phyloP scores from a whole-genome alignment of 495 filamentous ascomycete species.

The Pyronema domesticum region DNA sequence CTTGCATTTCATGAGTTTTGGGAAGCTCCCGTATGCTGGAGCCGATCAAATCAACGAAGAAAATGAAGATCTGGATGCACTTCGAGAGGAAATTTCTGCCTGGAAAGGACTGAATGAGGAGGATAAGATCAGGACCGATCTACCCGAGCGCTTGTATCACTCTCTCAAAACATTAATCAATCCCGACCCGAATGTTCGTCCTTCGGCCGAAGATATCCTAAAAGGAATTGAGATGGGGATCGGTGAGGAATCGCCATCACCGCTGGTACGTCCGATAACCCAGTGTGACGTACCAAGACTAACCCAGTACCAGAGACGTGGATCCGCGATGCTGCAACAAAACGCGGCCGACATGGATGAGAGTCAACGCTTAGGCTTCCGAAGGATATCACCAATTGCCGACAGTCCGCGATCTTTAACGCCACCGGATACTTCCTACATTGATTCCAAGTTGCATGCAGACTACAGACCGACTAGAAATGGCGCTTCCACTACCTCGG shows the following conservation, averaged over 20 bases:
- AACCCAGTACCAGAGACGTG: constrained; percentile 27
- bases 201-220: constrained; percentile 77
- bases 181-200: constrained; percentile 56
- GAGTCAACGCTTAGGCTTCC: constrained; percentile 40
- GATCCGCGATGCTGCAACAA: constrained; percentile 16
- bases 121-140: constrained; percentile 51
- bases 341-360: constrained; percentile 20
- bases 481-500: not conserved
- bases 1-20: constrained; percentile 92
- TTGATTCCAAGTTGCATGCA: not conserved
- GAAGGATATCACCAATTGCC: constrained; percentile 37
- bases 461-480: not conserved
- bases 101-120: constrained; percentile 79
- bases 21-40: constrained; percentile 62
- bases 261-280: constrained; percentile 29
- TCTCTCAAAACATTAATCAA: constrained; percentile 66
- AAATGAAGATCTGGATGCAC: constrained; percentile 73
- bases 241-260: constrained; percentile 34
- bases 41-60: constrained; percentile 80
- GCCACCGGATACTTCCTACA: constrained; percentile 6
- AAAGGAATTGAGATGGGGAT: constrained; percentile 54
- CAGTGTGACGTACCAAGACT: constrained; percentile 6
- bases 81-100: constrained; percentile 68
- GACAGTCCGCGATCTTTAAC: constrained; percentile 31
- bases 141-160: constrained; percentile 72